A percentile compares a stretch with the other conserved stretches of the same genome.
Conservation (phyloP, 345 rosid species). For the Boechera divaricarpa region DNA sequence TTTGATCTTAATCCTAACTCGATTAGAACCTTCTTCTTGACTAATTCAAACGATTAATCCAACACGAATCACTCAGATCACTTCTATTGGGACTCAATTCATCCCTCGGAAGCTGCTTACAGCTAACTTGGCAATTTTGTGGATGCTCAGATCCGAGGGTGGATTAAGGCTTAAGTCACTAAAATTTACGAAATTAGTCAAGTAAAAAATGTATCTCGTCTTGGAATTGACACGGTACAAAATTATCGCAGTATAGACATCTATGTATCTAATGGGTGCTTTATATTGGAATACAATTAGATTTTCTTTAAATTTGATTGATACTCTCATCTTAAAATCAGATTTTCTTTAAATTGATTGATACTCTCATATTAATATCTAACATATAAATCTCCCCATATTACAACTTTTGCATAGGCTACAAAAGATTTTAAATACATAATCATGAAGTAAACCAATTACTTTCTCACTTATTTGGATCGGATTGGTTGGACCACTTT, state of each 20-base stretch:
- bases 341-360: not conserved
- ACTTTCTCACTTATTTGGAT: not conserved
- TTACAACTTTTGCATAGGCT: not conserved
- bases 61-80: conserved; percentile 37
- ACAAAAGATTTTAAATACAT: conserved; percentile 3
- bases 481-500: not conserved
- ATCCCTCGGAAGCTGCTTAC: conserved; percentile 57
- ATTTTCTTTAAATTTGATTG: not conserved
- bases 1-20: no score
- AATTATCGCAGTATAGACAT: conserved; percentile 3
- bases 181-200: conserved; percentile 7
- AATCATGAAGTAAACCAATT: conserved; percentile 15
- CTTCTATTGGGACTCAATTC: conserved; percentile 57
- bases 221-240: not conserved
- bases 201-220: not conserved
- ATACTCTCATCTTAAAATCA: no score
- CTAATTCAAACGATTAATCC: no score
- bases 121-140: conserved; percentile 31
- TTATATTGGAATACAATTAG: not conserved
- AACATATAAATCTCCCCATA: not conserved
- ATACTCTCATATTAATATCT: not conserved
- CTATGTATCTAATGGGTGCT: conserved; percentile 13
- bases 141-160: conserved; percentile 59
- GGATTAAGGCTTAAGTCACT: conserved; percentile 49
- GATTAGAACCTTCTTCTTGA: no score